Base-by-base conservation (phyloP, 192 early-diverging fungal species). In the Entophlyctis helioformis region DNA sequence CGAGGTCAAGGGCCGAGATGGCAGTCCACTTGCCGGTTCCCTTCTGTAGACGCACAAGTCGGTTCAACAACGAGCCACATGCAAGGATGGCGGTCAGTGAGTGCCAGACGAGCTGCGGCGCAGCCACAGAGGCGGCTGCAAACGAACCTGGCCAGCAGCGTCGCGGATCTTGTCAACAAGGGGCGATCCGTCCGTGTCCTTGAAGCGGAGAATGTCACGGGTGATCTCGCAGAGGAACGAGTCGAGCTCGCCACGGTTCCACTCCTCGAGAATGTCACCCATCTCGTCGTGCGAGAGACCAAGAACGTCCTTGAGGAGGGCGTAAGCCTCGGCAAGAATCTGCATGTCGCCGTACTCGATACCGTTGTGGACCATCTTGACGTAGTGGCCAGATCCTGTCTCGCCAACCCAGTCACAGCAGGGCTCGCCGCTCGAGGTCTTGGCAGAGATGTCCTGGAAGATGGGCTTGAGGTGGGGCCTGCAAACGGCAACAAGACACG, bases 331-430 rank as follows among this genome's bases (percentile, higher is more conserved):
- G 53, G 80, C 82, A 50, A 98, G 87, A 69, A 98, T 83, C 72
- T 97, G 94, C 94, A 98, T 97, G 69, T 97, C 94, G 56, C 94
- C 94, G 63, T 97, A 97, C 71, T 97, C 94, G 53, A 97, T 97
- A 60, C 91, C 91, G 67, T 98, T 98, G 81, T 98, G 91, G 42
- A 98, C 91, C 94, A 98, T 95, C 81, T 98, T 98, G 74, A 98
- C 91, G 69, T 92, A 98, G 79, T 98, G 91, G 35, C 91, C 94
- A 22, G 94, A 84, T 21, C 94, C 94, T 39, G 82, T 82, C 57
- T 92, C 90, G 55, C 94, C 93, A 52, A 98, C 94, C 91, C 91
- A 95, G 72, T 98, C 94, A 62, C 94, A 98, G 80, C 94, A 98
- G 23, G 94, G 81, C 51, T 87, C 84, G 27, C 81, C 81, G 63